A percentile compares a stretch with the other conserved stretches of the same genome.
Conservation (phyloP, 495 filamentous ascomycete species). For the Penicillium arizonense region DNA sequence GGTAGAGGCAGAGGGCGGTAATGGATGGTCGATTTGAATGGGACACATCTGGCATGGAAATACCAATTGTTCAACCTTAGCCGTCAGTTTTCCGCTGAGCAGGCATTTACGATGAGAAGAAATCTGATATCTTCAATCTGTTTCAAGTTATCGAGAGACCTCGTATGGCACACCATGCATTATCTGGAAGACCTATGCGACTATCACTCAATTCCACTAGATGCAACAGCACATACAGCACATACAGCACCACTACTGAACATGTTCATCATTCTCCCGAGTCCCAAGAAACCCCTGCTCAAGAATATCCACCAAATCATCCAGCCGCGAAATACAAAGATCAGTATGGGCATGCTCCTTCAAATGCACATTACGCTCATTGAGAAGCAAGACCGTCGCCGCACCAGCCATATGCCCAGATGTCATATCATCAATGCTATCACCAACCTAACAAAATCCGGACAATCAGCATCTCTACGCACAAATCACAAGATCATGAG, state of each 20-base stretch:
- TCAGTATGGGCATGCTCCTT: slow-evolving; percentile 78
- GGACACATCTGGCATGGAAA: too few species aligned
- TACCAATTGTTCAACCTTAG: not conserved
- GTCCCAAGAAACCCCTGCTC: slow-evolving; percentile 60
- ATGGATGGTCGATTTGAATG: not conserved
- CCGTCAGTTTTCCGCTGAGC: not conserved
- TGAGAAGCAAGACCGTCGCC: slow-evolving; percentile 83
- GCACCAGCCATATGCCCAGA: slow-evolving; percentile 82
- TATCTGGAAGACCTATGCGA: too few species aligned
- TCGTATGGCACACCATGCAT: not conserved
- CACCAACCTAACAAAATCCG: slow-evolving; percentile 61
- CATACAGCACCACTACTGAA: not conserved
- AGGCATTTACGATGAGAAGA: not conserved
- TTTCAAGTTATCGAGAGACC: not conserved
- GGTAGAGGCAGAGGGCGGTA: slow-evolving; percentile 1
- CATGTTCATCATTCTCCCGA: slow-evolving; percentile 16
- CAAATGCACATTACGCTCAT: slow-evolving; percentile 73
- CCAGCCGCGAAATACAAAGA: slow-evolving; percentile 59
- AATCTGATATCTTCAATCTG: not conserved
- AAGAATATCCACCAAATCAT: slow-evolving; percentile 69
- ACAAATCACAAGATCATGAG: too few species aligned
- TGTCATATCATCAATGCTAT: slow-evolving; percentile 92
- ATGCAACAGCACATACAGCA: not conserved
- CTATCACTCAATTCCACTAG: too few species aligned
- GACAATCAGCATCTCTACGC: not conserved